phyloP scores from a whole-genome alignment of 2,329 filamentous ascomycete genomes.

The Monilinia aucupariae region DNA sequence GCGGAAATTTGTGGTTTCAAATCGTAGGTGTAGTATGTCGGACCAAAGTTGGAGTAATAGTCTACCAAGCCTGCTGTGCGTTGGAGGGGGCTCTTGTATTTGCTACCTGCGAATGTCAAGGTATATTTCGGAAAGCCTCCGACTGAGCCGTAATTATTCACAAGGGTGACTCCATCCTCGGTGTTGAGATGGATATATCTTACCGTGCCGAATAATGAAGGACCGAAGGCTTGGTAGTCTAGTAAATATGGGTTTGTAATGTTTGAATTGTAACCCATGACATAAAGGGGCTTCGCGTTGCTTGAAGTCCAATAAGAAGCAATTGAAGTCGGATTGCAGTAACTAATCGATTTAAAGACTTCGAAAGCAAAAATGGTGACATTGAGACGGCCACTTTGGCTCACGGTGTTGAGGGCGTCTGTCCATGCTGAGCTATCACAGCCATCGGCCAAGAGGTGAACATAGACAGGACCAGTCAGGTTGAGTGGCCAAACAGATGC shows the following conservation, averaged over 20 bases:
- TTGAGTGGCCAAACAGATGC: conserved; percentile 23
- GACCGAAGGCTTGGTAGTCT: conserved; percentile 21
- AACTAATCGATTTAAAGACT: neutral
- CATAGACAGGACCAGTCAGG: conserved; percentile 12
- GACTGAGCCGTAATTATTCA: conserved; percentile 17
- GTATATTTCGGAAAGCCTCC: conserved; percentile 23
- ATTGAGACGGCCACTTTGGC: conserved; percentile 15
- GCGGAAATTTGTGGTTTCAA: conserved; percentile 30
- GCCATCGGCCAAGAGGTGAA: conserved; percentile 19
- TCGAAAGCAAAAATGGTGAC: conserved; percentile 23
- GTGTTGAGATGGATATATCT: conserved; percentile 20
- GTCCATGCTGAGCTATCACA: conserved; percentile 20
- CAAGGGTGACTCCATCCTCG: conserved; percentile 16
- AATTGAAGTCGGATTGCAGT: conserved; percentile 16
- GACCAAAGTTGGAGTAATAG: conserved; percentile 25
- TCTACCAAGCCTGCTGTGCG: conserved; percentile 21
- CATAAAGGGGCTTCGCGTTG: conserved; percentile 11
- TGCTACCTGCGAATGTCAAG: conserved; percentile 13
- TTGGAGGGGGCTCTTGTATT: conserved; percentile 11
- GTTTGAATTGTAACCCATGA: conserved; percentile 20
- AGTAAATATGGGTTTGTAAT: conserved; percentile 20
- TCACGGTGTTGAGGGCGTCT: conserved; percentile 14
- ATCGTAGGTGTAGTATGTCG: conserved; percentile 16
- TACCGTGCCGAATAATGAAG: conserved; percentile 18
- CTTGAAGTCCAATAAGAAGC: conserved; percentile 8